Evolutionary conservation across 306 rosid species (phyloP), one percentile per base, ranked within the genome.

Genomic region (Malus sylvestris): DNA sequence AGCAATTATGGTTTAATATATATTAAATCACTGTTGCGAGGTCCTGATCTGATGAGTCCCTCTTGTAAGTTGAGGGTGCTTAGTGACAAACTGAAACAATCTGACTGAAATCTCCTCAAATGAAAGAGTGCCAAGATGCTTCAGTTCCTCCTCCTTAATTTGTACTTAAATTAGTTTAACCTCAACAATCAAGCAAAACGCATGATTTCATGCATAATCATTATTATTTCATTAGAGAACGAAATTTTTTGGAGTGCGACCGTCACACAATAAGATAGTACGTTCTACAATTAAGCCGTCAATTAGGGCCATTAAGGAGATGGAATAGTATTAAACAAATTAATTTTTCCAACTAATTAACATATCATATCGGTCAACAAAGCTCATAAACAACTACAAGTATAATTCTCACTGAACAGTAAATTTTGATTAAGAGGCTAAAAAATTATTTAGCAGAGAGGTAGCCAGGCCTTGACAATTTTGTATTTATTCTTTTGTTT

Each of bases 71-170:
- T 75, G 76, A 78, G 70, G 84, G 73, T 71, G 71, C 65, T 62
- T 76, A 27, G 23, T 74, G 82, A 83, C 85, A 81, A 67, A 79
- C 70, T 79, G 86, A 66, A 89, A 82, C 83, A 83, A 83, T 90
- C 91, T 87, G 89, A 88, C 93, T 87, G 87, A 91, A 74, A 86
- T 86, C 86, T 83, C 76, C 77, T 61, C 65, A 76, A 78, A 81
- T 8, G 30, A 85, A 81, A 81, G 57, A 58, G 44, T 72, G 73
- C 72, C 79, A 64, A 65, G 69, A 82, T 70, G 27, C 68, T 80
- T 77, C 76, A 77, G 58, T 73, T 72, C 62, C 62, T 59, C 68
- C 68, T 59, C 52, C 65, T 33, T 42, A 72, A n/a, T n/a, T 27
- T 81, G 70, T 57, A 35, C 59, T 72, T 35, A 10, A 65, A 40